Percentiles rank a stretch among this genome's conserved stretches.
phyloP scores from a whole-genome alignment of 345 rosid species.

The Odontarrhena argentea region DNA sequence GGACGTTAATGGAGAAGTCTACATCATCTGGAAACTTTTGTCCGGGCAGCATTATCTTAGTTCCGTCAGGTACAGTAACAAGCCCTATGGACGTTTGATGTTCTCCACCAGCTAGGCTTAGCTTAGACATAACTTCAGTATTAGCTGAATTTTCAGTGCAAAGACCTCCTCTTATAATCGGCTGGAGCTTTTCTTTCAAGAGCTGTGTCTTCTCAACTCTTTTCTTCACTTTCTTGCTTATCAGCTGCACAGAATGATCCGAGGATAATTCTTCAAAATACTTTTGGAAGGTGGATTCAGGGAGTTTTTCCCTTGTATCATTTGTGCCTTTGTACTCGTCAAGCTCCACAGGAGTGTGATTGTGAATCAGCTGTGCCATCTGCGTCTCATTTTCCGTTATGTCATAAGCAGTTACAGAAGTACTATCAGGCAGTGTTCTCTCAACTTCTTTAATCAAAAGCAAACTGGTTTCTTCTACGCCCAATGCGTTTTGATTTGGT shows the following conservation, averaged over 20 bases:
- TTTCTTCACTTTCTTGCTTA: slow-evolving; percentile 52
- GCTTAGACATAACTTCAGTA: slow-evolving; percentile 47
- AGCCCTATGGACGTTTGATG: slow-evolving; percentile 36
- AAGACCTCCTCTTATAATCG: slow-evolving; percentile 51
- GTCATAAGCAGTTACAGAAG: slow-evolving; percentile 10
- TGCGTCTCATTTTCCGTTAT: slow-evolving; percentile 21
- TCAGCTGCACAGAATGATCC: slow-evolving; percentile 28
- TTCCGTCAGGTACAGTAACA: slow-evolving; percentile 44
- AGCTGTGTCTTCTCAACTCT: slow-evolving; percentile 50
- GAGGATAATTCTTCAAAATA: slow-evolving; percentile 9
- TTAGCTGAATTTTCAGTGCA: slow-evolving; percentile 51
- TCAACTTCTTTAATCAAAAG: slow-evolving; percentile 24
- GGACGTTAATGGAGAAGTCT: slow-evolving; percentile 59
- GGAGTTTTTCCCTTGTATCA: slow-evolving; percentile 35
- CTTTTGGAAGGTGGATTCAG: slow-evolving; percentile 35
- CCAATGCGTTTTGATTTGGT: slow-evolving; percentile 11
- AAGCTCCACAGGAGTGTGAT: slow-evolving; percentile 26
- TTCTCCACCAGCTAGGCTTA: slow-evolving; percentile 38
- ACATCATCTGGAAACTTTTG: slow-evolving; percentile 43
- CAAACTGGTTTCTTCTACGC: slow-evolving; percentile 24
- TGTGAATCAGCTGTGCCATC: slow-evolving; percentile 12
- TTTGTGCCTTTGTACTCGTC: slow-evolving; percentile 24
- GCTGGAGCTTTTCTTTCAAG: slow-evolving; percentile 59
- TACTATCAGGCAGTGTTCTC: slow-evolving; percentile 9
- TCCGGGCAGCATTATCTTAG: slow-evolving; percentile 47